These are phyloP conservation scores for Barnettozyma californica DNA, from an alignment of 805 yeast species.

Conservation along the genomic window DNA sequence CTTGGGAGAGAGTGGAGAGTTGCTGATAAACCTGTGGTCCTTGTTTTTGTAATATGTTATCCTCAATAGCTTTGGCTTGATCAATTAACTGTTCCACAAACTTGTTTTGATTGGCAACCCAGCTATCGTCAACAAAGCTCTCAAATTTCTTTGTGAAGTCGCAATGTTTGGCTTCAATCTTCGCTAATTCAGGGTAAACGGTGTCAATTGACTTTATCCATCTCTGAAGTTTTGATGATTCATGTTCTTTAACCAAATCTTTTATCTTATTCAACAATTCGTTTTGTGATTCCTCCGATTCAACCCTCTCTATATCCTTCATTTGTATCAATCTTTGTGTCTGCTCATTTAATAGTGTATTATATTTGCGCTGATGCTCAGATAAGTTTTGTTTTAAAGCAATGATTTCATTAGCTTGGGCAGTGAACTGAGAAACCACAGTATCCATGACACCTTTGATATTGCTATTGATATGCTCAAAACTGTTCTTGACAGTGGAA, in stretches of 20 bases:
- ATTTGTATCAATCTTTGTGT: constrained; percentile 3
- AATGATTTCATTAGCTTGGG: constrained; percentile 17
- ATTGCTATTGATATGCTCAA: background rate
- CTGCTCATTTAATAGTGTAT: constrained; percentile 8
- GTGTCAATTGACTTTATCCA: constrained; percentile 2
- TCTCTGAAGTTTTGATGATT: constrained; percentile 5
- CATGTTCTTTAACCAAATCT: constrained; percentile 10
- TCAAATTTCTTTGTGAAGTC: constrained; percentile 13
- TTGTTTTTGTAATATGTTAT: constrained; percentile 13
- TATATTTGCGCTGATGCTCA: constrained; percentile 14
- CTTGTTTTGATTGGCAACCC: constrained; percentile 14
- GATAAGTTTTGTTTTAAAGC: constrained; percentile 11
- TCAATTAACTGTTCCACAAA: constrained; percentile 8
- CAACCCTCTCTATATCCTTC: constrained; percentile 9
- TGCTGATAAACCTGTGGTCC: constrained; percentile 16
- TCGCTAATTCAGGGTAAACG: constrained; percentile 10
- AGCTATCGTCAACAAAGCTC: constrained; percentile 11
- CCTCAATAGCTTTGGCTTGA: background rate
- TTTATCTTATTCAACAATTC: constrained; percentile 12
- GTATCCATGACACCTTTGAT: constrained; percentile 6
- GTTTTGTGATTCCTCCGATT: constrained; percentile 5
- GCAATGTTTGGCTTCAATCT: constrained; percentile 10
- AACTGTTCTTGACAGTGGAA: background rate
- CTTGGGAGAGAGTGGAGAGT: constrained; percentile 9
- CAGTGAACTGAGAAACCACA: constrained; percentile 14